A percentile compares a stretch with the other conserved stretches of the same genome.
phyloP scores from a whole-genome alignment of 1,284 basidiomycete genomes.

The Phylloboletellus chloephorus region DNA sequence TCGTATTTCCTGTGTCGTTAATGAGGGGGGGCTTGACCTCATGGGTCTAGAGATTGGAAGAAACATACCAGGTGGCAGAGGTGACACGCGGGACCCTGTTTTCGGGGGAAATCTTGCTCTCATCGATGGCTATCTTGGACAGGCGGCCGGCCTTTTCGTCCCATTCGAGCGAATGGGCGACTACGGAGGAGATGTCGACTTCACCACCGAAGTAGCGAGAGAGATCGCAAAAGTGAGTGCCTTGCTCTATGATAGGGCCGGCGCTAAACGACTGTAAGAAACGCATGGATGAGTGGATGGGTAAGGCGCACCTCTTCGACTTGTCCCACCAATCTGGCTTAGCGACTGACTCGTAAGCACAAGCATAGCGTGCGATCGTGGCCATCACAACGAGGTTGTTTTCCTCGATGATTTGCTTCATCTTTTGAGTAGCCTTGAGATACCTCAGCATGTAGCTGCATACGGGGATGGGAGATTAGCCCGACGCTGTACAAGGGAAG shows the following conservation, averaged over 20 bases:
- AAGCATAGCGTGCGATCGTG: slow-evolving; percentile 92
- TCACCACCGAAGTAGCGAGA: slow-evolving; percentile 98
- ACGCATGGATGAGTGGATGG: not conserved
- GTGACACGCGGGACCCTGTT: slow-evolving; percentile 81
- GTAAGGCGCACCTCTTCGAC: slow-evolving; percentile 56
- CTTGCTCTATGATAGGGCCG: slow-evolving; percentile 95
- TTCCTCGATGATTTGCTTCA: slow-evolving; percentile 95
- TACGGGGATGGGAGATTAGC: slow-evolving; percentile 11
- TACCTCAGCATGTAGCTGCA: slow-evolving; percentile 86
- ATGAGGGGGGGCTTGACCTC: slow-evolving; percentile 18
- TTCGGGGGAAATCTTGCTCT: slow-evolving; percentile 69
- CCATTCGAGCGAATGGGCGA: slow-evolving; percentile 86
- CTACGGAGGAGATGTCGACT: slow-evolving; percentile 81
- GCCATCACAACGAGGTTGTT: slow-evolving; percentile 97
- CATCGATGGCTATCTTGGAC: slow-evolving; percentile 77
- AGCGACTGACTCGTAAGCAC: slow-evolving; percentile 85
- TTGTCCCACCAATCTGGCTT: slow-evolving; percentile 99
- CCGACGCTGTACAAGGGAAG: slow-evolving; percentile 1
- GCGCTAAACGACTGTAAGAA: slow-evolving; percentile 41
- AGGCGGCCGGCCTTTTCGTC: slow-evolving; percentile 86
- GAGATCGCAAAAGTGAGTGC: slow-evolving; percentile 87
- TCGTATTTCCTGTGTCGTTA: slow-evolving; percentile 73
- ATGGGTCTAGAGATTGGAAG: slow-evolving; percentile 20
- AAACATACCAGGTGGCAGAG: slow-evolving; percentile 63
- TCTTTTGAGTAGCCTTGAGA: slow-evolving; percentile 92